Conservation (phyloP, 495 filamentous ascomycete genomes). For the Neurospora africana region DNA sequence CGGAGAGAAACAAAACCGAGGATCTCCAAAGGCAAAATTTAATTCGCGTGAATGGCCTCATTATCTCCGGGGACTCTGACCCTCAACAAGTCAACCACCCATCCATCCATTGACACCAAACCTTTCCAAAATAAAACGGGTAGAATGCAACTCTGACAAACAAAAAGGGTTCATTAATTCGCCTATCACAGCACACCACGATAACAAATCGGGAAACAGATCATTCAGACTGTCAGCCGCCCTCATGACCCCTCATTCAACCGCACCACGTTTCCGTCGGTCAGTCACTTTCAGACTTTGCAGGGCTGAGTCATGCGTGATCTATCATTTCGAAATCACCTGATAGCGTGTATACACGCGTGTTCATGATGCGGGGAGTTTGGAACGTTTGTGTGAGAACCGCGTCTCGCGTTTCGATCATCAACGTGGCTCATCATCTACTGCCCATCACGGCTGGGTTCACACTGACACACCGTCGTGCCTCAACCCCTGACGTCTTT, state of each 20-base stretch:
- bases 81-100: neutral
- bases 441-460: conserved; percentile 1
- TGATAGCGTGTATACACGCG: conserved; percentile 6
- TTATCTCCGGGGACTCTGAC: neutral
- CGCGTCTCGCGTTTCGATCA: neutral
- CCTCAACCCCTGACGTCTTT: neutral
- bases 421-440: neutral
- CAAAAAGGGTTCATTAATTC: neutral
- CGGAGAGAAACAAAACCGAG: neutral
- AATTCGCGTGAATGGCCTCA: neutral
- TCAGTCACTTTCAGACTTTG: neutral
- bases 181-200: neutral
- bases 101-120: neutral
- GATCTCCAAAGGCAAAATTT: neutral
- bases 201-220: neutral
- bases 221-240: neutral
- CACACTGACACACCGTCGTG: neutral
- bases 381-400: neutral
- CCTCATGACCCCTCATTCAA: neutral
- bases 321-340: conserved; percentile 4
- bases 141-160: neutral
- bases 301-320: neutral
- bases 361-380: conserved; percentile 7
- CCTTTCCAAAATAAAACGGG: neutral
- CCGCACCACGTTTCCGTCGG: neutral